Evolutionary conservation across 345 rosid genomes (phyloP).

Genomic region (Salix viminalis): DNA sequence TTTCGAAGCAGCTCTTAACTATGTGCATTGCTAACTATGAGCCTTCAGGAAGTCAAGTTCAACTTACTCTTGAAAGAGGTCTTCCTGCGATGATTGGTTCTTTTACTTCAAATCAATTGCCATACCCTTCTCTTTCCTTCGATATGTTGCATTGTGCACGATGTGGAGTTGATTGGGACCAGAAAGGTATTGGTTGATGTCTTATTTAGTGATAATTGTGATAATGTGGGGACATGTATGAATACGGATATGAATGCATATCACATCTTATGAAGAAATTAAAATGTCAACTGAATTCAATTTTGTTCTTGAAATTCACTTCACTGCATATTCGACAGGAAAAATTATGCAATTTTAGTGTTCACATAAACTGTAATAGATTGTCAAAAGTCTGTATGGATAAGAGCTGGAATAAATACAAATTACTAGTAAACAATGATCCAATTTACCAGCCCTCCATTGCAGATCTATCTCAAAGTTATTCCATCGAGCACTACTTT

Average conservation of each 20-base stretch:
- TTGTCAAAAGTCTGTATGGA: background rate
- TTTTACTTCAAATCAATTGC: conserved; percentile 70
- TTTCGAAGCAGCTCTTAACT: conserved; percentile 69
- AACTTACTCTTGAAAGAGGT: conserved; percentile 96
- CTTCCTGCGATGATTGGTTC: conserved; percentile 96
- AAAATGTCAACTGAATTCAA: background rate
- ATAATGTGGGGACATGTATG: background rate
- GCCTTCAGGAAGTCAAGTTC: conserved; percentile 96
- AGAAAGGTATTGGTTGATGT: conserved; percentile 55
- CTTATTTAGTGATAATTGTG: background rate
- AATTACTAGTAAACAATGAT: background rate
- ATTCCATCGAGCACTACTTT: background rate
- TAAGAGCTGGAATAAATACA: background rate
- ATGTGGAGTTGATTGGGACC: conserved; percentile 95
- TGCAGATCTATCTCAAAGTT: background rate
- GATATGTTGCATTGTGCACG: conserved; percentile 97
- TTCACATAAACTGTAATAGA: background rate
- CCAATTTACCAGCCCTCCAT: background rate
- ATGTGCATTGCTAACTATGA: conserved; percentile 96
- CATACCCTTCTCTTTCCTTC: conserved; percentile 94
- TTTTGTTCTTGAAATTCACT: background rate
- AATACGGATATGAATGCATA: background rate
- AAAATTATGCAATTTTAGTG: background rate
- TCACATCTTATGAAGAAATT: background rate
- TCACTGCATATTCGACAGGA: background rate